phyloP scores from a whole-genome alignment of 768 basidiomycete genomes.

The Gautieria morchelliformis region DNA sequence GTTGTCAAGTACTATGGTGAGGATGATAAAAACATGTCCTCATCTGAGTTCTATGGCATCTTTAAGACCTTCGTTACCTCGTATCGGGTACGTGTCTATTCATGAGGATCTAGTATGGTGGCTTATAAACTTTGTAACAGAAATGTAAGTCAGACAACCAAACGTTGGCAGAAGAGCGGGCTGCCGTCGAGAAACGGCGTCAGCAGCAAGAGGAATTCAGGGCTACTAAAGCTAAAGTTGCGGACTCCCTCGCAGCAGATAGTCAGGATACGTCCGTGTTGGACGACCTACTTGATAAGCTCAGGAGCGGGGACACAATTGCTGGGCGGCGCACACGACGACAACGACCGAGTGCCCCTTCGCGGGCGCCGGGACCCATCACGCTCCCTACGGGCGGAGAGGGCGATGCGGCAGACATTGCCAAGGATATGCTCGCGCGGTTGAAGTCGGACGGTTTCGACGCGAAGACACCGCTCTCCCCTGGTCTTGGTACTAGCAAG shows the following conservation, averaged over 20 bases:
- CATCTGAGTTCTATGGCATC: slow-evolving; percentile 89
- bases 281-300: slow-evolving; percentile 61
- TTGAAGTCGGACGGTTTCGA: slow-evolving; percentile 64
- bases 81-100: slow-evolving; percentile 52
- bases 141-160: slow-evolving; percentile 84
- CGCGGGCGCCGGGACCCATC: slow-evolving; percentile 27
- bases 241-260: slow-evolving; percentile 25
- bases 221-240: slow-evolving; percentile 33
- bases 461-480: slow-evolving; percentile 34
- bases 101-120: neutral
- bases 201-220: slow-evolving; percentile 56
- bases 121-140: slow-evolving; percentile 28
- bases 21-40: slow-evolving; percentile 77
- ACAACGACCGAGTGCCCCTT: slow-evolving; percentile 26
- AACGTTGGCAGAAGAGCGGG: slow-evolving; percentile 59
- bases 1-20: slow-evolving; percentile 90
- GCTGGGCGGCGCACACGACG: slow-evolving; percentile 43
- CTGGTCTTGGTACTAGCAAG: slow-evolving; percentile 28
- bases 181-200: slow-evolving; percentile 58
- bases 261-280: slow-evolving; percentile 48
- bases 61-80: slow-evolving; percentile 97
- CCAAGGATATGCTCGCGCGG: slow-evolving; percentile 66
- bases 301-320: slow-evolving; percentile 60
- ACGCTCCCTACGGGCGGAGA: slow-evolving; percentile 22
- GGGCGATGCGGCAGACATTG: slow-evolving; percentile 46